Evolutionary conservation across 2,329 filamentous ascomycete species (phyloP).

Genomic region (Sclerotinia spermophila): DNA sequence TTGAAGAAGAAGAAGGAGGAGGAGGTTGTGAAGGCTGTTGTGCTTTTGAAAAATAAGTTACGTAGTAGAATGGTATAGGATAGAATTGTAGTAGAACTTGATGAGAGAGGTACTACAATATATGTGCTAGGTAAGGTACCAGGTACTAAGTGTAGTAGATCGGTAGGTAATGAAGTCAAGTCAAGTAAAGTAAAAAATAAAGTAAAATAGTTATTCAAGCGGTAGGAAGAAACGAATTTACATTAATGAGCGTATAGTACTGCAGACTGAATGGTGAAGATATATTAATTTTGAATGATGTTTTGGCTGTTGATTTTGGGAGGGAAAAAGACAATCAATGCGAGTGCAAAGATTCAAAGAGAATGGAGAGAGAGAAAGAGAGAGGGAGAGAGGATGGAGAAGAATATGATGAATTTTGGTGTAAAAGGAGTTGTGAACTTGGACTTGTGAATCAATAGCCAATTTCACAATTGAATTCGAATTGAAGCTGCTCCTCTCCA

Average conservation of each 20-base stretch:
- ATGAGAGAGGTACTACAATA: not conserved
- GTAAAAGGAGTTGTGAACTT: not conserved
- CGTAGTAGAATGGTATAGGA: not conserved
- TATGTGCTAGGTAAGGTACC: not conserved
- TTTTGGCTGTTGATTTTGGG: not conserved
- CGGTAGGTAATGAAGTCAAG: not conserved
- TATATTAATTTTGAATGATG: not conserved
- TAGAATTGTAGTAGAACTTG: not conserved
- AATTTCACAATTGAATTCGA: slow-evolving; percentile 4
- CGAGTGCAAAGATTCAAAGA: not conserved
- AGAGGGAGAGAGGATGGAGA: not conserved
- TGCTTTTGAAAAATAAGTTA: not conserved
- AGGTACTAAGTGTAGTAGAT: no score
- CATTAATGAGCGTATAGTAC: not conserved
- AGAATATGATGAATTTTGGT: not conserved
- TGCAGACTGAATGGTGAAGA: not conserved
- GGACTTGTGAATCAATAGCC: slow-evolving; percentile 8
- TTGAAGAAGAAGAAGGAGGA: not conserved
- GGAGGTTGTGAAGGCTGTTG: slow-evolving; percentile 3
- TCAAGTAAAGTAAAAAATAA: not conserved
- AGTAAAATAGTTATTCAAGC: not conserved
- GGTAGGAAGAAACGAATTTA: not conserved
- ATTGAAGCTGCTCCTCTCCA: slow-evolving; percentile 6
- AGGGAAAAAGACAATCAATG: not conserved
- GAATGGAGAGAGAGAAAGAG: no score